Base-by-base conservation (phyloP, 2,329 filamentous ascomycete species). In the Cercospora sp. region DNA sequence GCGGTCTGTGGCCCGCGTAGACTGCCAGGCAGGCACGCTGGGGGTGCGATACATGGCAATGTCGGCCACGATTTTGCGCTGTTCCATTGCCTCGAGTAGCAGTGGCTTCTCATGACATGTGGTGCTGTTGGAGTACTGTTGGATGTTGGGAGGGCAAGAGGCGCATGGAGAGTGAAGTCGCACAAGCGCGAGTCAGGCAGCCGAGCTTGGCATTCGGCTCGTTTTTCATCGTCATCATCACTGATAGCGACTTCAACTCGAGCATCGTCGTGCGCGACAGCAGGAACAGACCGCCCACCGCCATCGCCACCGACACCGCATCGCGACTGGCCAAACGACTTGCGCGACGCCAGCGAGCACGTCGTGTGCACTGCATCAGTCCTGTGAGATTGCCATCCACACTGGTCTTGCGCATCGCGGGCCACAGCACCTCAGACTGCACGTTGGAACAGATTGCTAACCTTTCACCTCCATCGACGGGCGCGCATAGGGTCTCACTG, bases 331-430 rank as follows among this genome's bases (percentile, higher is more conserved):
- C 64, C 28, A 20, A 51, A 63, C 60, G 23, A 48, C 39, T 42
- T n/a, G 36, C 36, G 36, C 16, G 36, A 42, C 36, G 36, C 39
- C 13, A 39, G 60, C 48, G 55, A 36, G 26, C 42, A 60, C 31
- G 31, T 20, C 60, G 26, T 45, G 28, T 63, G 63, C 39, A 66
- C 72, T 57, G 66, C 69, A 67, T 73, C 71, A 73, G 72, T 64
- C 73, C 73, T 74, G 73, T 74, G 73, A 74, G 73, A 73, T 73
- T 67, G 68, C 66, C 72, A 65, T 74, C 74, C 71, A 71, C 68
- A 70, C 70, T 72, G 74, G 71, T 74, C 70, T 72, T 70, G 69
- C 70, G 65, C 67, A 48, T 45, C 31, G 62, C 62, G 66, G 64
- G 53, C 66, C 63, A 65, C 48, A 51, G 59, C 57, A 57, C 63